Base-by-base conservation (phyloP, 1,284 basidiomycete species). In the Ceratobasidium sp. region DNA sequence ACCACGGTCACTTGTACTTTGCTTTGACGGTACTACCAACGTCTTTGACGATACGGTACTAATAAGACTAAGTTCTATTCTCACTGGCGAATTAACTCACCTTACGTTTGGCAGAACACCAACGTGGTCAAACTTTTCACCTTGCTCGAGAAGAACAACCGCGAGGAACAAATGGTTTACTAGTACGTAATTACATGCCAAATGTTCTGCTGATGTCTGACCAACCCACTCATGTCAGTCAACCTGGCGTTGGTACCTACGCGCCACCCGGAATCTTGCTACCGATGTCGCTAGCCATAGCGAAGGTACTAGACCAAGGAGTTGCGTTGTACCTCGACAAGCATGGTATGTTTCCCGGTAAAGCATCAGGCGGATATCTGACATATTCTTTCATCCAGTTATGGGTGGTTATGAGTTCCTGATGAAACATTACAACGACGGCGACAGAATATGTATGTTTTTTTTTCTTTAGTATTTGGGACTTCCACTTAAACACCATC, bases 1-100 rank as follows among this genome's bases (percentile, higher is more conserved):
- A 52, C 78, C 69, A 15, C 74, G 77, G n/a, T 78, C 79, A 5
- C 65, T 80, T n/a, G 73, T 80, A 19, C 69, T 80, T 22, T 80
- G 79, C 67, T 80, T 80, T 57, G 80, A 80, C 54, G 80, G 80
- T 22, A 80, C 80, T 1, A 76, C 77, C 57, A 80, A 80, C 59
- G 65, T 77, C 6, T 80, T 79, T 29, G 77, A 77, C 51, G 65
- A 78, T 32, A 59, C 69, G 6, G 70, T 74, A n/a, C n/a, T n/a
- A n/a, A n/a, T n/a, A n/a, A 37, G 8, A 65, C 29, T 43, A n/a
- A 37, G 11, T 4, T 25, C 37, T 54, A 6, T 1, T 25, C 43
- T 51, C 25, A n/a, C 13, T 22, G 29, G 40, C 57, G 22, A 40
- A 15, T 9, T 15, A 51, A 54, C 37, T 43, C 34, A 34, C 11